Evolutionary conservation across 805 yeast species (phyloP).

Genomic region (Candida railenensis): DNA sequence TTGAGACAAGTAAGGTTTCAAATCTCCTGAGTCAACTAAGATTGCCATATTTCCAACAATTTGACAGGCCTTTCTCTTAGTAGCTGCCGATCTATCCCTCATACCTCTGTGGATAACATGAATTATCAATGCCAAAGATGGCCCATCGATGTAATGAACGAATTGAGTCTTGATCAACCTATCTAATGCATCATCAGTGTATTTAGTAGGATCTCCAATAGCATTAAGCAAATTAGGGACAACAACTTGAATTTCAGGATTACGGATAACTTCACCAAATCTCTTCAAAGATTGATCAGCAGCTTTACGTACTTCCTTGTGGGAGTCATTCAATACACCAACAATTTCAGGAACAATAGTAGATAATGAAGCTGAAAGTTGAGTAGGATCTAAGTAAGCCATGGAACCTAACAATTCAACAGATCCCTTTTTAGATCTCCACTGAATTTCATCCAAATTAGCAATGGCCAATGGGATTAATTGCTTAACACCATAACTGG

Average conservation of each 20-base stretch:
- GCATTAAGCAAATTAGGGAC: conserved; percentile 89
- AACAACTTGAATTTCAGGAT: conserved; percentile 91
- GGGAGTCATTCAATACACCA: conserved; percentile 90
- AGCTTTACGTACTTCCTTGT: conserved; percentile 94
- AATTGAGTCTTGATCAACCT: conserved; percentile 86
- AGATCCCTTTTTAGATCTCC: conserved; percentile 97
- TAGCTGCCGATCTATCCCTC: conserved; percentile 89
- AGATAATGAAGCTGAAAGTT: conserved; percentile 83
- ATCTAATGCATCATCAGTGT: conserved; percentile 86
- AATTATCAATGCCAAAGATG: conserved; percentile 90
- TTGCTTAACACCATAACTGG: conserved; percentile 87
- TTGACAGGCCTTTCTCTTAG: conserved; percentile 92
- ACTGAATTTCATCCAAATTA: conserved; percentile 82
- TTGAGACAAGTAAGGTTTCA: conserved; percentile 76
- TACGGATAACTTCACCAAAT: conserved; percentile 95
- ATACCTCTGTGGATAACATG: conserved; percentile 96
- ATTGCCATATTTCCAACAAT: conserved; percentile 99
- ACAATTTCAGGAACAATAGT: conserved; percentile 95
- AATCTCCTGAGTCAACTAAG: conserved; percentile 83
- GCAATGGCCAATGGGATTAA: conserved; percentile 88
- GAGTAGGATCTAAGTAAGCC: conserved; percentile 97
- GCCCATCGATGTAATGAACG: conserved; percentile 97
- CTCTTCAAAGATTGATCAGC: conserved; percentile 86
- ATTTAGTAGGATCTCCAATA: conserved; percentile 91
- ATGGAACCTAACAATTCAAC: conserved; percentile 94